A percentile compares a stretch with the other conserved stretches of the same genome.
Conservation (phyloP, 2,329 filamentous ascomycete species). For the Aspergillus sp. region DNA sequence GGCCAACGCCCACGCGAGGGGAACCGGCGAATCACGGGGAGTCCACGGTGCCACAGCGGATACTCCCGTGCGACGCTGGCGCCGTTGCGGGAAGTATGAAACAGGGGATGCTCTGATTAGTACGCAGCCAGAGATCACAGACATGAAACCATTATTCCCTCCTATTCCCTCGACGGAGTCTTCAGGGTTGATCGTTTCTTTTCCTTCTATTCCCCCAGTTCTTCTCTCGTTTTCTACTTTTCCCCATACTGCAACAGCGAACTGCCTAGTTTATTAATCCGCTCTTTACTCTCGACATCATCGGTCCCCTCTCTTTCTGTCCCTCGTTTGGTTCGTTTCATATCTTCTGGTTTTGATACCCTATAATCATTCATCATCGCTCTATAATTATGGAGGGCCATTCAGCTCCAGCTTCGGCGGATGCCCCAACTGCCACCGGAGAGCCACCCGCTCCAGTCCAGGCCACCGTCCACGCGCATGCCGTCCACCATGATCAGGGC, state of each 20-base stretch:
- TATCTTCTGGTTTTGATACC: neutral
- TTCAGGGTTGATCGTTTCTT: neutral
- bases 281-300: neutral
- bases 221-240: neutral
- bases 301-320: neutral
- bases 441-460: conserved; percentile 20
- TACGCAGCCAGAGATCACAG: too few species aligned
- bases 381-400: conserved; percentile 4
- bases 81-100: conserved; percentile 6
- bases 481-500: conserved; percentile 5
- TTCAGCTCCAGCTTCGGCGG: conserved; percentile 6
- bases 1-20: neutral
- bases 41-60: conserved; percentile 1
- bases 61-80: conserved; percentile 8
- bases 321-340: neutral
- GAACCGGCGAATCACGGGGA: neutral
- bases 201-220: neutral
- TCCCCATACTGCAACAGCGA: neutral
- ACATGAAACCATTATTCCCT: too few species aligned
- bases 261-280: neutral
- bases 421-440: conserved; percentile 9
- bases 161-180: too few species aligned
- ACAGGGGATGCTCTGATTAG: neutral
- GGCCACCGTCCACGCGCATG: conserved; percentile 13
- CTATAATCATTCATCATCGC: neutral